Evolutionary conservation across 257 asterid genomes (phyloP), one percentile per base, ranked within the genome.

Genomic region (Nicotiana knightiana): DNA sequence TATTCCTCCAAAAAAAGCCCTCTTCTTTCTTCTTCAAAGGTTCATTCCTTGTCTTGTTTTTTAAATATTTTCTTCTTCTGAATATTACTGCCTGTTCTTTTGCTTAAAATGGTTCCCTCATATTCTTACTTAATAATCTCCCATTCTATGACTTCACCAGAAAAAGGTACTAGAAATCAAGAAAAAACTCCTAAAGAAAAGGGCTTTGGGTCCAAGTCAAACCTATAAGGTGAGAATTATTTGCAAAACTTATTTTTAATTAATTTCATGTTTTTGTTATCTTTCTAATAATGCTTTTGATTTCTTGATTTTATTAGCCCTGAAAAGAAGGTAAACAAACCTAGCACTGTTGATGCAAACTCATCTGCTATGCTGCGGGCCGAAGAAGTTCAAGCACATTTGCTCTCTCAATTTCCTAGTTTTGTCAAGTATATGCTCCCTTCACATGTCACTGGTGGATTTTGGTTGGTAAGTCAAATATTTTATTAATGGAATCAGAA

Each of bases 401-500:
- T 88, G 62, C 78, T 86, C 24, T 55, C 85, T 7, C 81, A 68
- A 18, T 89, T 82, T 85, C 93, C 93, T 64, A 88, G 89, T 75
- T 87, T 91, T 76, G 82, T 85, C 55, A 89, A 91, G 79, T 82
- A 18, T 37, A 85, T 92, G 94, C 90, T 85, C 67, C 88, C 81
- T 85, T 88, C 93, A 62, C 93, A 91, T 85, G 87, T 91, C 28
- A 85, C 90, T 12, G 89, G 89, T 30, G 90, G 90, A 70, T 92
- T 87, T 86, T 89, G 91, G 88, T 82, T 92, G 93, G 97, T 92
- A 84, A 84, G 93, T 85, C 21, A 65, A 75, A 61, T 13, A 26
- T 68, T 48, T 53, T 24, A 46, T 67, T 55, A 26, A 46, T 35
- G 39, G 26, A 39, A 6, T 13, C 4, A 79, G 24, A 37, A 13